A percentile compares a stretch with the other conserved stretches of the same genome.
These are phyloP conservation scores for Amphibolis antarctica DNA, from an alignment of 106 monocot species.

Conservation along the genomic window DNA sequence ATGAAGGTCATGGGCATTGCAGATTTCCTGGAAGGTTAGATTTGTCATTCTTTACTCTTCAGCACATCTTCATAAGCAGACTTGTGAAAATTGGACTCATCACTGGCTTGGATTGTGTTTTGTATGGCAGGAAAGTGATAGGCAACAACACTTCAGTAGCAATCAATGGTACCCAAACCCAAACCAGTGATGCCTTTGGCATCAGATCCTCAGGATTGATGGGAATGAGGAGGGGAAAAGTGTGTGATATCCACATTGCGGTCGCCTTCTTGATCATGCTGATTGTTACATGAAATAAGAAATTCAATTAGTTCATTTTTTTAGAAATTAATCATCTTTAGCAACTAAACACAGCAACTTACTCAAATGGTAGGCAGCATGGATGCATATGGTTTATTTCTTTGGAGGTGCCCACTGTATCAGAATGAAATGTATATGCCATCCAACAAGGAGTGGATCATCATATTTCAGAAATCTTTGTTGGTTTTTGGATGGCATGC, in stretches of 20 bases:
- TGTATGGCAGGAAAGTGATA: background rate
- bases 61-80: background rate
- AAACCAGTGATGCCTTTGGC: background rate
- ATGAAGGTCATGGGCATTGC: conserved; percentile 70
- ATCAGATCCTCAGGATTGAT: background rate
- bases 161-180: conserved; percentile 1
- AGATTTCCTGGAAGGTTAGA: conserved; percentile 78
- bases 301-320: background rate
- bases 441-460: too few relatives aligned
- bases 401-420: too few relatives aligned
- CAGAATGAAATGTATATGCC: too few relatives aligned
- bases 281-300: background rate
- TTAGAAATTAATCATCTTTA: too few relatives aligned
- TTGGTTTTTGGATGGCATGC: too few relatives aligned
- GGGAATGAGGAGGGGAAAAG: background rate
- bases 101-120: background rate
- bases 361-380: too few relatives aligned
- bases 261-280: background rate
- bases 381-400: too few relatives aligned
- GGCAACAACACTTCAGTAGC: background rate
- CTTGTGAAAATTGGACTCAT: background rate
- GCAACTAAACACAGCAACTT: too few relatives aligned
- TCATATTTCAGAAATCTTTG: too few relatives aligned
- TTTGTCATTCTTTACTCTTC: too few relatives aligned
- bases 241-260: background rate